Evolutionary conservation across 768 basidiomycete genomes (phyloP).

Genomic region (Tubosaeta sp.): DNA sequence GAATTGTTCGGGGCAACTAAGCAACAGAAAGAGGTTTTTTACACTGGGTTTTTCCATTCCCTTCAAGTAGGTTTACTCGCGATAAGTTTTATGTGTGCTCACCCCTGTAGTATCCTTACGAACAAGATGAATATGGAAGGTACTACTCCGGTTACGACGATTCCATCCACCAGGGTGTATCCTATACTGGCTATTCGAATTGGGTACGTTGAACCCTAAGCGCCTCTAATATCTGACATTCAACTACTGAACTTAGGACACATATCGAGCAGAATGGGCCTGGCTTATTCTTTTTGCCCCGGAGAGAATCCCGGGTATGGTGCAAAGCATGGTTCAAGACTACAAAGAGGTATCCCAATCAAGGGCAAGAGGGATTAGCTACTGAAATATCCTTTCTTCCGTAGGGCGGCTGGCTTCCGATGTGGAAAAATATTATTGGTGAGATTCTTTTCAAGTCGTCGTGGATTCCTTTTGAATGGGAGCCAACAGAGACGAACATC

Average conservation of each 20-base stretch:
- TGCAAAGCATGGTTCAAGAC: slow-evolving; percentile 77
- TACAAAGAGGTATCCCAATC: slow-evolving; percentile 49
- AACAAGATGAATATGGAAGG: slow-evolving; percentile 57
- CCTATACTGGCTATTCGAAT: slow-evolving; percentile 78
- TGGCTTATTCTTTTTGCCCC: slow-evolving; percentile 76
- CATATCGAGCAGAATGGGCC: slow-evolving; percentile 73
- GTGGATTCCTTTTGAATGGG: neutral
- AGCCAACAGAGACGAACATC: slow-evolving; percentile 66
- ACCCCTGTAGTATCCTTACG: slow-evolving; percentile 63
- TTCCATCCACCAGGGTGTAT: slow-evolving; percentile 55
- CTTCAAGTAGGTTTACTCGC: slow-evolving; percentile 41
- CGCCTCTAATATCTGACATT: neutral
- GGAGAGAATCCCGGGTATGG: slow-evolving; percentile 71
- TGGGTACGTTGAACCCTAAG: slow-evolving; percentile 45
- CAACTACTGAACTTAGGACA: slow-evolving; percentile 49
- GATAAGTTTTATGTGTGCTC: neutral
- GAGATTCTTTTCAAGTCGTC: slow-evolving; percentile 5
- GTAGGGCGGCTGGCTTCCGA: slow-evolving; percentile 77
- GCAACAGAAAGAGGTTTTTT: slow-evolving; percentile 47
- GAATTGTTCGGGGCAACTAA: slow-evolving; percentile 45
- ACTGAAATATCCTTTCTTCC: neutral
- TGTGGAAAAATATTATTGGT: slow-evolving; percentile 88
- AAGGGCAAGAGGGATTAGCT: neutral
- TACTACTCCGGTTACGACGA: slow-evolving; percentile 83
- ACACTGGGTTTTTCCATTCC: slow-evolving; percentile 61